Base-by-base conservation (phyloP, 352 stramenopile genomes). In the Pythium grandisporangium region DNA sequence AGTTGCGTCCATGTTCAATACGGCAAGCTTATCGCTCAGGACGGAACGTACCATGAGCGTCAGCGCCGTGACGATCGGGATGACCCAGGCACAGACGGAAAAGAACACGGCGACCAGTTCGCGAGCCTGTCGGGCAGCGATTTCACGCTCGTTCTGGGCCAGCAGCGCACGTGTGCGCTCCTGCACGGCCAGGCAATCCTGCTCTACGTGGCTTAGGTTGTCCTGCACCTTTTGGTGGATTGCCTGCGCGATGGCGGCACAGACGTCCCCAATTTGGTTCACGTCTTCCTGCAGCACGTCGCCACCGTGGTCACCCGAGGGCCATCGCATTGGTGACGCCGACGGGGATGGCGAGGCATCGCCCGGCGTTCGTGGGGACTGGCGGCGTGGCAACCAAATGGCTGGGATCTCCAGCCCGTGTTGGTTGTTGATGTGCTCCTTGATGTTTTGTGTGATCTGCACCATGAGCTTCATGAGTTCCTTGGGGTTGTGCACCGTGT, bases 221-320 rank as follows among this genome's bases (percentile, higher is more conserved):
- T 82, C 64, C 40, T 78, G 66, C 33, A 82, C 68, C 49, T 82
- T 82, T 42, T 82, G 64, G 41, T 82, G 67, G 47, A 82, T 77
- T 17, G 68, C 55, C 51, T 75, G 61, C 38, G 67, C 61, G 36
- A 75, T 73, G n/a, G 48, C 38, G 5, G 53, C 53, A 29, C 52
- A 70, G 17, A 68, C 46, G 5, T 61, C 48, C 17, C 62, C 46
- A 40, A 81, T 74, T 49, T 79, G 60, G 48, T 79, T 75, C 26
- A 79, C 55, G 26, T 66, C 51, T 17, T 68, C 54, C 29, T 53
- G 52, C 11, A 50, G 21, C 29, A 46, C 44, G n/a, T n/a, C n/a
- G n/a, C n/a, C n/a, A n/a, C n/a, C n/a, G n/a, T n/a, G n/a, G n/a
- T n/a, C n/a, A n/a, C n/a, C n/a, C n/a, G n/a, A n/a, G n/a, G n/a